phyloP scores from a whole-genome alignment of 2,329 filamentous ascomycete species.

The Curvularia sp. region DNA sequence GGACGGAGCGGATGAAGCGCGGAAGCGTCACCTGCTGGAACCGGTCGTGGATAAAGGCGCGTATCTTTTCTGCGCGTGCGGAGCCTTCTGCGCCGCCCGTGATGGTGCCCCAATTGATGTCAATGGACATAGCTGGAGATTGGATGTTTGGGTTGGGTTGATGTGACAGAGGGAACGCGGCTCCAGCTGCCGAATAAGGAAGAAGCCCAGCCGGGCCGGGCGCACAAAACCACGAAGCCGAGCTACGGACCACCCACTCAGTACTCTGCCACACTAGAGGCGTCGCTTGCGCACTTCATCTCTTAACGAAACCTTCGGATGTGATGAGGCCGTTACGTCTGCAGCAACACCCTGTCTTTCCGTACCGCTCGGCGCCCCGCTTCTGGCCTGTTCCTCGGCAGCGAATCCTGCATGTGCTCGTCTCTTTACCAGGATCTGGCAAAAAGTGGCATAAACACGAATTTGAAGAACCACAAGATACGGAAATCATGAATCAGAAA shows the following conservation, averaged over 20 bases:
- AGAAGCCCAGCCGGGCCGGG: conserved; percentile 29
- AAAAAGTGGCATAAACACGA: not conserved
- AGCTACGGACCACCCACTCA: conserved; percentile 21
- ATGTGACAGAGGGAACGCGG: conserved; percentile 27
- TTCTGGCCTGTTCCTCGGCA: conserved; percentile 13
- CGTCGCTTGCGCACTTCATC: conserved; percentile 25
- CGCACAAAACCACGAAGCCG: conserved; percentile 24
- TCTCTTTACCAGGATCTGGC: not conserved
- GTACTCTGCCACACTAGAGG: conserved; percentile 15
- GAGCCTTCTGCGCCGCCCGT: conserved; percentile 88
- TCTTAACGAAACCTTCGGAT: conserved; percentile 23
- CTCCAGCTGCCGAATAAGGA: conserved; percentile 28
- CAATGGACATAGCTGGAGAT: conserved; percentile 79
- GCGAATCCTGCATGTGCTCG: conserved; percentile 7
- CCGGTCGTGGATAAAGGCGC: conserved; percentile 91
- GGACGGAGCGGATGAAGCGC: conserved; percentile 95
- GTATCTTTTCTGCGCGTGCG: conserved; percentile 83
- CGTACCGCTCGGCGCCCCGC: conserved; percentile 12
- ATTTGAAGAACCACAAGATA: not conserved
- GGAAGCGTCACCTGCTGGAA: conserved; percentile 92
- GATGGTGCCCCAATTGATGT: conserved; percentile 94
- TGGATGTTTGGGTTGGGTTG: conserved; percentile 35
- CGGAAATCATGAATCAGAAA: conserved; percentile 15
- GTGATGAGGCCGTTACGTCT: conserved; percentile 29
- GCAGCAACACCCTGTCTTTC: conserved; percentile 25